phyloP scores from a whole-genome alignment of 2,329 filamentous ascomycete species.

The Exophiala sideris region DNA sequence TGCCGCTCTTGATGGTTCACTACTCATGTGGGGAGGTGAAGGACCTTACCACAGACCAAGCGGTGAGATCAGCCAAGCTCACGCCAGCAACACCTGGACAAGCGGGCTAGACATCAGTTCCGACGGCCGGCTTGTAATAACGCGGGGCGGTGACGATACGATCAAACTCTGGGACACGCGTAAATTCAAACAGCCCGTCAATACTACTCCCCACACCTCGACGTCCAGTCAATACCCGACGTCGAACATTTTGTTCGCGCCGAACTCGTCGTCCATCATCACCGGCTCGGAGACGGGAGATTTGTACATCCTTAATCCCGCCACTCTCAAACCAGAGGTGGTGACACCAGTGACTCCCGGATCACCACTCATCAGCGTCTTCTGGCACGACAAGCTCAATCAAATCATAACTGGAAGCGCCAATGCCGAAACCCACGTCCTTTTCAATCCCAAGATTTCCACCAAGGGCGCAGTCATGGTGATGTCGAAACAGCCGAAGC shows the following conservation, averaged over 20 bases:
- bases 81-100: conserved; percentile 81
- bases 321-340: conserved; percentile 78
- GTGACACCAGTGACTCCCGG: conserved; percentile 86
- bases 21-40: conserved; percentile 89
- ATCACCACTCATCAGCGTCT: conserved; percentile 74
- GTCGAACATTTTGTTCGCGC: conserved; percentile 85
- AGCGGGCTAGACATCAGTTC: conserved; percentile 85
- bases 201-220: conserved; percentile 72
- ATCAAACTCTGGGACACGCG: conserved; percentile 97
- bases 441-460: conserved; percentile 86
- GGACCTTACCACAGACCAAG: conserved; percentile 79
- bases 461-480: conserved; percentile 77
- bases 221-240: conserved; percentile 81
- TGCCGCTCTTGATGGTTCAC: conserved; percentile 80
- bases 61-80: conserved; percentile 80
- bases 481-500: conserved; percentile 91
- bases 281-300: conserved; percentile 84
- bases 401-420: conserved; percentile 93
- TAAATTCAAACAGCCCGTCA: conserved; percentile 88
- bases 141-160: conserved; percentile 81
- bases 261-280: conserved; percentile 77
- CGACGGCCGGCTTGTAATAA: conserved; percentile 87
- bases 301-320: conserved; percentile 89
- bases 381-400: conserved; percentile 93
- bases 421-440: conserved; percentile 81